Evolutionary conservation across 1,284 basidiomycete species (phyloP).

Genomic region (Rhodotorula sp.): DNA sequence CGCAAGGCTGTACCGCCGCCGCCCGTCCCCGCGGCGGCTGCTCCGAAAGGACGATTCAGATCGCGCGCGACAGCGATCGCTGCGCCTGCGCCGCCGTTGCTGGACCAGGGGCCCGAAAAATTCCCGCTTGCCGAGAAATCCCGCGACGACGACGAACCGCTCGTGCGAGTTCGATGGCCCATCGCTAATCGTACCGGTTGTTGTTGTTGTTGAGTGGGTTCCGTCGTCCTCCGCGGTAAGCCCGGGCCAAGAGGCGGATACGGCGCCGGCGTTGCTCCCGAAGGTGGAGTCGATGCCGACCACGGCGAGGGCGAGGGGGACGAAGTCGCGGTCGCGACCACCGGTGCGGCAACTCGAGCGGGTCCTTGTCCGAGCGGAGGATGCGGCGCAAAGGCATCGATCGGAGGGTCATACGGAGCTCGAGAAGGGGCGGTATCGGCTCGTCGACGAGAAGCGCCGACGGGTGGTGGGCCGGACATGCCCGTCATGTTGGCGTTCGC

Average conservation of each 20-base stretch:
- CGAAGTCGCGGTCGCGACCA: not conserved
- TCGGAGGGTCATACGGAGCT: not conserved
- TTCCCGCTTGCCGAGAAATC: not conserved
- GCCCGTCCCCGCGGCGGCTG: not conserved
- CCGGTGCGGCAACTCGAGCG: not conserved
- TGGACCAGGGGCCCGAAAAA: not conserved
- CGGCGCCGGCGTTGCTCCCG: not conserved
- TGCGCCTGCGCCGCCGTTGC: not conserved
- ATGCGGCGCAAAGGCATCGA: not conserved
- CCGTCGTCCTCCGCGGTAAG: not conserved
- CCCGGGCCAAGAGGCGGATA: slow-evolving; percentile 16
- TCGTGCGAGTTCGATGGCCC: slow-evolving; percentile 1
- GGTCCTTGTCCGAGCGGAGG: slow-evolving; percentile 8
- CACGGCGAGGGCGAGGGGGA: not conserved
- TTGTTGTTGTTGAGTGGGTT: too few species aligned
- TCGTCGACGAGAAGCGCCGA: slow-evolving; percentile 8
- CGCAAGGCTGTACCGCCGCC: not conserved
- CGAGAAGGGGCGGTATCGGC: slow-evolving; percentile 36
- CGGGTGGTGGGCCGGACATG: too few species aligned
- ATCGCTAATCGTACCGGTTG: not conserved
- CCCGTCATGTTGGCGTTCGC: too few species aligned
- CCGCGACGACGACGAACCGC: not conserved
- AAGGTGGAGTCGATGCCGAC: not conserved
- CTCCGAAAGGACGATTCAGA: slow-evolving; percentile 11
- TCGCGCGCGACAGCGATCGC: not conserved